Conservation (phyloP, 1,284 basidiomycete species). For the Ustilago loliicola region DNA sequence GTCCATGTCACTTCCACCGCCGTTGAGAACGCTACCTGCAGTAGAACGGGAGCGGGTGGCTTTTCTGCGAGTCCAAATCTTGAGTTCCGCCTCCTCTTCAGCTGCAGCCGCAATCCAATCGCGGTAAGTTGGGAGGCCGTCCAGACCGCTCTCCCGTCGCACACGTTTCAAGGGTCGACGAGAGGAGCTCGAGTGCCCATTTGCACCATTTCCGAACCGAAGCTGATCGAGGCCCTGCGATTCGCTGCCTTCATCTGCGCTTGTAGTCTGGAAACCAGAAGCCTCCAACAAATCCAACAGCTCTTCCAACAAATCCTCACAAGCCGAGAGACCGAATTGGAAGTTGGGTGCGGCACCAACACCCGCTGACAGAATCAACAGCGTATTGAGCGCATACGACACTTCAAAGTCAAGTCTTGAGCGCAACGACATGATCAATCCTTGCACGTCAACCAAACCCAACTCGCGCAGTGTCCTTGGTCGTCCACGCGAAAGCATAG, state of each 20-base stretch:
- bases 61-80: constrained; percentile 51
- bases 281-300: constrained; percentile 88
- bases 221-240: constrained; percentile 4
- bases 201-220: constrained; percentile 3
- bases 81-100: constrained; percentile 62
- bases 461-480: constrained; percentile 82
- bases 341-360: constrained; percentile 76
- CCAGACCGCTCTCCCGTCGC: constrained; percentile 51
- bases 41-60: constrained; percentile 30
- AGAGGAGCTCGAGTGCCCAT: not conserved
- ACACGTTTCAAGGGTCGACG: constrained; percentile 21
- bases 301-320: constrained; percentile 87
- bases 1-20: constrained; percentile 18
- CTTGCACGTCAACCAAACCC: constrained; percentile 87
- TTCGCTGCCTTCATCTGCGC: constrained; percentile 72
- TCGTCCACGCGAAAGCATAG: constrained; percentile 73
- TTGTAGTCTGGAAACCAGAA: constrained; percentile 76
- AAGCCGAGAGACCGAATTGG: constrained; percentile 77
- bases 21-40: constrained; percentile 29
- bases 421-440: constrained; percentile 87
- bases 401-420: constrained; percentile 86
- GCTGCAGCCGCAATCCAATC: constrained; percentile 63
- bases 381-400: constrained; percentile 88
- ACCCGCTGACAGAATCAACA: constrained; percentile 83
- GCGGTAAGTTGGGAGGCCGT: constrained; percentile 47